Percentiles rank a stretch among this genome's conserved stretches.
These are phyloP conservation scores for Yamadazyma endophytica DNA, from an alignment of 805 yeast species.

Conservation along the genomic window DNA sequence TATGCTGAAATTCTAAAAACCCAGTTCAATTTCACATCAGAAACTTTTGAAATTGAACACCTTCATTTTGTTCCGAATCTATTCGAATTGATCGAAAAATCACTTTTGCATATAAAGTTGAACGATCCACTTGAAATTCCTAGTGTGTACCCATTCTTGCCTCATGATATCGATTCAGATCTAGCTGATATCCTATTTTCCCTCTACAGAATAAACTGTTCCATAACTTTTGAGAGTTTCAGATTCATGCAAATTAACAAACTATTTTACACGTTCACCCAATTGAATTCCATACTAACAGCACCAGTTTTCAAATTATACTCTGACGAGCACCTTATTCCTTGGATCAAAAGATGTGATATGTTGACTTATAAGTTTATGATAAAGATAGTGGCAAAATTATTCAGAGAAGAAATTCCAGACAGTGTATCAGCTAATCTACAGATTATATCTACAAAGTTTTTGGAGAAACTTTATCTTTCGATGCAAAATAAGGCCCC, in stretches of 20 bases:
- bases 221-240: constrained; percentile 58
- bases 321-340: constrained; percentile 41
- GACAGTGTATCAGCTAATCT: constrained; percentile 50
- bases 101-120: constrained; percentile 11
- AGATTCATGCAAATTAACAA: constrained; percentile 64
- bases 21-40: no score
- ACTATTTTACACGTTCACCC: constrained; percentile 48
- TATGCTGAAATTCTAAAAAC: no score
- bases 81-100: constrained; percentile 17
- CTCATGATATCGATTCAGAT: constrained; percentile 47
- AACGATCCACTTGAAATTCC: constrained; percentile 25
- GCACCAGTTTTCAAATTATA: constrained; percentile 60
- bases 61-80: constrained; percentile 30
- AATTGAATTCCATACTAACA: constrained; percentile 54
- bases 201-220: constrained; percentile 61
- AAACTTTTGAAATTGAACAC: no score
- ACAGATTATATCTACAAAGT: constrained; percentile 47
- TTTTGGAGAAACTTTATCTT: constrained; percentile 42
- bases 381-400: constrained; percentile 57
- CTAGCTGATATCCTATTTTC: constrained; percentile 59
- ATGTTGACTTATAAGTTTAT: constrained; percentile 50
- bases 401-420: constrained; percentile 54
- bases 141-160: constrained; percentile 40
- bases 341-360: constrained; percentile 73
- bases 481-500: constrained; percentile 44